Base-by-base conservation (phyloP, 805 yeast species). In the Wickerhamiella alocasiicola region DNA sequence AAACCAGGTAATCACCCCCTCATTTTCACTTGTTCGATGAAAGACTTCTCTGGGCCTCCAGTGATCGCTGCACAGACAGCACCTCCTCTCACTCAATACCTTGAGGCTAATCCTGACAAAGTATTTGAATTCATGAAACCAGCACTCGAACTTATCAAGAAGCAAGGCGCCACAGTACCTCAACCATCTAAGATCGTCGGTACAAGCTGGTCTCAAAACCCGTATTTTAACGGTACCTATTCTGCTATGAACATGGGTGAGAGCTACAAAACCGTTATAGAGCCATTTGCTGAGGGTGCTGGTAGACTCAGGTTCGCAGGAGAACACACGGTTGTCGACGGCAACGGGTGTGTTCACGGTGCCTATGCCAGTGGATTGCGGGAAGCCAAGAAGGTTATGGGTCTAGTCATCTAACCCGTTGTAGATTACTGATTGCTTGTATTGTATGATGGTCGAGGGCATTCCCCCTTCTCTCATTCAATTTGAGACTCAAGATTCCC, bases 321-420 rank as follows among this genome's bases (percentile, higher is more conserved):
- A 6, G 95, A 85, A 54, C 95, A 85, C 56, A 80, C 95, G 0
- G 73, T 76, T 18, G 61, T 73, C 49, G 94, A 83, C 48, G 95
- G 94, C 6, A 80, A 84, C 12, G 95, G 95, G 0, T 85, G 94
- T 50, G 91, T 80, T 4, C 93, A 85, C 55, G 95, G 94, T 0
- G 95, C 95, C 0, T 83, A 82, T 74, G 63, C 65, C 46, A 78
- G 88, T 52, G 95, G 88, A 1, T 53, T 51, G 36, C 62, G 88
- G 46, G 77, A 72, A 48, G 77, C 76, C 0, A 50, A 50, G 3
- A 60, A 54, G 39, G 60, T 71, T 9, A 30, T 61, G 11, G 43
- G n/a, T n/a, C n/a, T n/a, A n/a, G n/a, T n/a, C n/a, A n/a, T n/a
- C n/a, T n/a, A n/a, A n/a, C n/a, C n/a, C n/a, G n/a, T n/a, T n/a